Evolutionary conservation across 1,284 basidiomycete species (phyloP), one percentile per base, ranked within the genome.

Genomic region (Rhodofomes roseus): DNA sequence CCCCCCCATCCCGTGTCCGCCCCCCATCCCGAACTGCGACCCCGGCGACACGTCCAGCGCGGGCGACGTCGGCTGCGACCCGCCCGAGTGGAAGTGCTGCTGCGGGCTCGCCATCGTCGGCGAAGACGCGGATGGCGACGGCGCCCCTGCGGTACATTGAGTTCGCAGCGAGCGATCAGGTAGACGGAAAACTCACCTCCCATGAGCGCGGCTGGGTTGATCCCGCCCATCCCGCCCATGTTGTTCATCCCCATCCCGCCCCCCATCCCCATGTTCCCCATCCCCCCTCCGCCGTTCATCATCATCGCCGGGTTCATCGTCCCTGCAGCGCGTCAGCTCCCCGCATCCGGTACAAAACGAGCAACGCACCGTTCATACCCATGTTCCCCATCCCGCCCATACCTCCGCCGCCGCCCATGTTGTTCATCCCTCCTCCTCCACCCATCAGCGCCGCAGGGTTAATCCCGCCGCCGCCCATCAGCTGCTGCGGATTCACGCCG

Each of bases 141-240:
- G 31, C 18, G 56, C 56, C 27, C 56, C 56, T 57, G 50, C 25
- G 23, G 9, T 11, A 27, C 20, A 37, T 23, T 8, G 53, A 14
- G n/a, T 34, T 27, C 51, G 22, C 39, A 20, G 20, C 40, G 37
- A 9, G 48, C n/a, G 44, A 14, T n/a, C n/a, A n/a, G n/a, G n/a
- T n/a, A n/a, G n/a, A n/a, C n/a, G n/a, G n/a, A n/a, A n/a, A 31
- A 61, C 65, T 61, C 56, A 66, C 67, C 63, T 20, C 48, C 54
- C 63, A 66, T 65, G 36, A 63, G 41, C 34, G 60, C 60, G 29
- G 60, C 60, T 20, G 60, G 60, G 55, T 63, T 63, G 46, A 64
- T 64, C 9, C 56, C 37, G 46, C 60, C 57, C 59, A 60, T 55
- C 8, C 37, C 54, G 22, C 48, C 57, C 63, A 64, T 64, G 31